Base-by-base conservation (phyloP, 1,284 basidiomycete genomes). In the Cryptococcus jaspeensis region DNA sequence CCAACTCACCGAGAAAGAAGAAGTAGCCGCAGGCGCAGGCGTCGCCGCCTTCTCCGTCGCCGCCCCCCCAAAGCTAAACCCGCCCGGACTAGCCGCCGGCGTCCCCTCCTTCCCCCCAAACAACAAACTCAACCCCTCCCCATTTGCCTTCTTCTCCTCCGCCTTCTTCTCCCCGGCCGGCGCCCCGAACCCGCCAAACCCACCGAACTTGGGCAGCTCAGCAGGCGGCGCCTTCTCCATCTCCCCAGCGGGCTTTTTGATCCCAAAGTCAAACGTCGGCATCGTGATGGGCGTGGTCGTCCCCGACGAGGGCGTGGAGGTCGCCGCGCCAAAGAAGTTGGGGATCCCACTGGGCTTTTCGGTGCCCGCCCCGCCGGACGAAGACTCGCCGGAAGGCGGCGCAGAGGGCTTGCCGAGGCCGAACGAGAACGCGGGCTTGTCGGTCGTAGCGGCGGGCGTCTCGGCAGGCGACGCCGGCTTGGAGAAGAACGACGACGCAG, bases 241-340 rank as follows among this genome's bases (percentile, higher is more conserved):
- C 32, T 57, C 58, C 5, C 50, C 35, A 28, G 47, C 23, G 50
- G 54, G 59, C 32, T 60, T 62, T 8, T 54, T 36, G 18, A 64
- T n/a, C 37, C 66, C 69, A 59, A 73, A 72, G 55, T 68, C 63
- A 41, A 73, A 65, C 16, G 60, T 49, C 16, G 63, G 55, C 36
- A 64, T 53, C 5, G 60, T 36, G 12, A 57, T 35, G n/a, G 63
- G 58, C 2, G 62, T 59, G n/a, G 65, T 39, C 22, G 67, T 55
- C 16, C 58, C 60, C 12, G 66, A 61, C n/a, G 65, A 42, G 13
- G 61, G 42, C 9, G 61, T 46, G 18, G 65, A 54, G 16, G 48
- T 50, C n/a, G 60, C 46, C 16, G 62, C 62, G 2, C 65, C 66
- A 46, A 74, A 74, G 53, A 74, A 74, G 56, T 71, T 60, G 1